A percentile compares a stretch with the other conserved stretches of the same genome.
phyloP scores from a whole-genome alignment of 2,329 filamentous ascomycete species.

The Arthroderma sp. region DNA sequence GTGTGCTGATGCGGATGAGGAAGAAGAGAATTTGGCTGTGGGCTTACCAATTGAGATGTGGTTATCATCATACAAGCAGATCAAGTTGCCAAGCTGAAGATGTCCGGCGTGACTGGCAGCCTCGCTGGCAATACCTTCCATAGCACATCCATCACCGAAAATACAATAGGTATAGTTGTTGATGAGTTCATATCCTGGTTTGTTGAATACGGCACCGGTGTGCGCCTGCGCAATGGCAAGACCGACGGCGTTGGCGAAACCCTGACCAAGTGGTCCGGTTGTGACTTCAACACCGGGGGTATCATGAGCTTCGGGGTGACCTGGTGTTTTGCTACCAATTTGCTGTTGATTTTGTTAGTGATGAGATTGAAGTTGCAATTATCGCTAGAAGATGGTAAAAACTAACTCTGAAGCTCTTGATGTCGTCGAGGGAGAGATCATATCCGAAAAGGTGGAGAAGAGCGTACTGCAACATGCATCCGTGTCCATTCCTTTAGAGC shows the following conservation, averaged over 20 bases:
- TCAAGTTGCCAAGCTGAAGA: slow-evolving; percentile 94
- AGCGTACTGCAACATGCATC: slow-evolving; percentile 98
- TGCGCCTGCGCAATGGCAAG: slow-evolving; percentile 93
- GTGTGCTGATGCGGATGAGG: slow-evolving; percentile 30
- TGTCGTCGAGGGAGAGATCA: slow-evolving; percentile 68
- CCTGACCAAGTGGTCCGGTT: slow-evolving; percentile 93
- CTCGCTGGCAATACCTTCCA: slow-evolving; percentile 95
- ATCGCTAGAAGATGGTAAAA: neutral
- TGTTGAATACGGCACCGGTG: slow-evolving; percentile 86
- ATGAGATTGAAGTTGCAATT: neutral
- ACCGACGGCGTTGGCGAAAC: slow-evolving; percentile 94
- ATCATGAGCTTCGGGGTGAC: slow-evolving; percentile 92
- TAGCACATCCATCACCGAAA: slow-evolving; percentile 95
- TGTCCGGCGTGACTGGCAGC: slow-evolving; percentile 87
- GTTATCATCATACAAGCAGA: slow-evolving; percentile 96
- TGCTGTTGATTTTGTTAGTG: slow-evolving; percentile 31
- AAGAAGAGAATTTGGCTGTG: neutral
- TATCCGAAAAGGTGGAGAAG: slow-evolving; percentile 96
- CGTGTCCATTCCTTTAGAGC: slow-evolving; percentile 73
- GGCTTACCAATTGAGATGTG: slow-evolving; percentile 67
- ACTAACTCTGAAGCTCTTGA: slow-evolving; percentile 92
- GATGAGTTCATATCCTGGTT: slow-evolving; percentile 77
- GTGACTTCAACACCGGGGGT: slow-evolving; percentile 96
- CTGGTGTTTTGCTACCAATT: slow-evolving; percentile 73
- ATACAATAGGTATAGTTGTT: slow-evolving; percentile 97